Evolutionary conservation across 345 rosid species (phyloP).

Genomic region (Salix brachista): DNA sequence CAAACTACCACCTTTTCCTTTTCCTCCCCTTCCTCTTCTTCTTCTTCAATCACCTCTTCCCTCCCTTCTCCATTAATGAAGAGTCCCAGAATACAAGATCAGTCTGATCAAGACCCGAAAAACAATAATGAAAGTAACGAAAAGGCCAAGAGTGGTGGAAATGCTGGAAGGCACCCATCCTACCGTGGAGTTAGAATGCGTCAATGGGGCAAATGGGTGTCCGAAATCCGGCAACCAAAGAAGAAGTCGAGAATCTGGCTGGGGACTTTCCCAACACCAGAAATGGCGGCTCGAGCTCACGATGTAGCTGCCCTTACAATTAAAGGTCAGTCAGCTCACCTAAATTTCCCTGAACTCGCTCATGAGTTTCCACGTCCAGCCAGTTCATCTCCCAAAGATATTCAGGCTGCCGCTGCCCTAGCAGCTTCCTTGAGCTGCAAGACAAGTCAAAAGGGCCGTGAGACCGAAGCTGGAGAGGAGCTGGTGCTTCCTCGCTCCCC

Average conservation of each 20-base stretch:
- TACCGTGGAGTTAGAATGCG: conserved; percentile 84
- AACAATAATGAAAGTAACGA: background rate
- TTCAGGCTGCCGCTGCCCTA: conserved; percentile 77
- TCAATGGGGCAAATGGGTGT: conserved; percentile 98
- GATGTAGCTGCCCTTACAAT: conserved; percentile 83
- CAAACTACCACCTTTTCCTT: conserved; percentile 12
- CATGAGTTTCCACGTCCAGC: conserved; percentile 63
- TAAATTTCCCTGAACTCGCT: conserved; percentile 73
- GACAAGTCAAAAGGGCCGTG: background rate
- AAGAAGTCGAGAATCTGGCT: conserved; percentile 95
- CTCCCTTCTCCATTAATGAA: background rate
- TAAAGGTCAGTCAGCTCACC: conserved; percentile 67
- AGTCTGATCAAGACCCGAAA: conserved; percentile 4
- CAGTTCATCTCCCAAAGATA: conserved; percentile 64
- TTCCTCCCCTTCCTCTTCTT: conserved; percentile 8
- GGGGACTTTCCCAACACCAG: conserved; percentile 77
- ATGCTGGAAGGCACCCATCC: conserved; percentile 36
- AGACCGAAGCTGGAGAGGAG: background rate
- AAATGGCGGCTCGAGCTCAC: conserved; percentile 98
- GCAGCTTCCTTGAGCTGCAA: conserved; percentile 49
- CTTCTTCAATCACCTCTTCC: conserved; percentile 5
- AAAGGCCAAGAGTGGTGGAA: conserved; percentile 10
- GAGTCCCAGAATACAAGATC: background rate
- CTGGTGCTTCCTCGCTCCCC: conserved; percentile 28
- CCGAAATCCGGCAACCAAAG: conserved; percentile 82